Conservation (phyloP, 768 basidiomycete species). For the Suillus tomentosus region DNA sequence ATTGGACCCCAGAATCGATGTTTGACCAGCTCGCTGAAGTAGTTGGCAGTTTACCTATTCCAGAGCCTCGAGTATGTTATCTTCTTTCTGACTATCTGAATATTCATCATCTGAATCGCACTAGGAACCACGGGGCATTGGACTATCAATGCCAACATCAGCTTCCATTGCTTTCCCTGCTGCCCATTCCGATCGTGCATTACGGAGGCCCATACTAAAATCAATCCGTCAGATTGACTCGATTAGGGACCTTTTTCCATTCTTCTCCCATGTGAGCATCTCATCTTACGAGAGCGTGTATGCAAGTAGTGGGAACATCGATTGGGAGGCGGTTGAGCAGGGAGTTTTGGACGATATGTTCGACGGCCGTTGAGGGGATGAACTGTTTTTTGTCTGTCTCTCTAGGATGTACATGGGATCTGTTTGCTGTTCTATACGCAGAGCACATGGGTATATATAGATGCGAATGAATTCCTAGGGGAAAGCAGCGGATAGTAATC, state of each 20-base stretch:
- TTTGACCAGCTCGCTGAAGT: slow-evolving; percentile 90
- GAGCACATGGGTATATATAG: slow-evolving; percentile 30
- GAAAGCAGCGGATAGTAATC: slow-evolving; percentile 18
- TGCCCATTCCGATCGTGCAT: slow-evolving; percentile 42
- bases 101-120: background rate
- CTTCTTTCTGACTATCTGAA: background rate
- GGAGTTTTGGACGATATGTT: slow-evolving; percentile 88
- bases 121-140: slow-evolving; percentile 31
- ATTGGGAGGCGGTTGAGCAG: slow-evolving; percentile 88
- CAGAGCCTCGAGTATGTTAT: slow-evolving; percentile 33
- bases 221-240: slow-evolving; percentile 76
- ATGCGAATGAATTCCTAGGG: slow-evolving; percentile 24
- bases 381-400: background rate
- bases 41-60: slow-evolving; percentile 62
- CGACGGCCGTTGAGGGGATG: slow-evolving; percentile 58
- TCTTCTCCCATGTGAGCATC: slow-evolving; percentile 89
- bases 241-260: slow-evolving; percentile 82
- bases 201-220: slow-evolving; percentile 76
- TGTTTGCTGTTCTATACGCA: slow-evolving; percentile 14
- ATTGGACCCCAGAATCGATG: slow-evolving; percentile 83
- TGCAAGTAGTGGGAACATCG: slow-evolving; percentile 74
- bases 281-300: slow-evolving; percentile 91
- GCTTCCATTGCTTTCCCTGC: slow-evolving; percentile 27
- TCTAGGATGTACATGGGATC: slow-evolving; percentile 16
- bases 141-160: slow-evolving; percentile 23